Conservation (phyloP, 73 alveolate species). For the Paraurostyla sp. region DNA sequence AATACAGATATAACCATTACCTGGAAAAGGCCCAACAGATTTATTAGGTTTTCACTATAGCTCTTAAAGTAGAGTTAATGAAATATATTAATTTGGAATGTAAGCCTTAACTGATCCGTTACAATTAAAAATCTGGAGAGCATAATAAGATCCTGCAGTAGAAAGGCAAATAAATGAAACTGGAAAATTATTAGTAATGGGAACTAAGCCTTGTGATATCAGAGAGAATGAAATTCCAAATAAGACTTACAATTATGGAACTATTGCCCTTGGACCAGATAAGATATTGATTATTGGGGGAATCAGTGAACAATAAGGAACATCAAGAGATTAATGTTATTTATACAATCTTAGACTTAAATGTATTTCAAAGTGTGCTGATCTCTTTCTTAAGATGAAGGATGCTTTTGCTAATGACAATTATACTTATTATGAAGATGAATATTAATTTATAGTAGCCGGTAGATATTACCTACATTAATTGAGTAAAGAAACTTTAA, state of each 20-base stretch:
- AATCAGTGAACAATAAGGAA: constrained; percentile 34
- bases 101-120: background rate
- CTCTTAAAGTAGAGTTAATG: constrained; percentile 12
- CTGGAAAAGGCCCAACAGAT: constrained; percentile 30
- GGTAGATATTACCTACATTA: constrained; percentile 21
- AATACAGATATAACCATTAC: constrained; percentile 6
- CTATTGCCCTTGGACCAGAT: constrained; percentile 37
- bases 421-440: constrained; percentile 38
- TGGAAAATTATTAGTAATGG: constrained; percentile 14
- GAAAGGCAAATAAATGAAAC: background rate
- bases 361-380: constrained; percentile 23
- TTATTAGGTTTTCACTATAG: constrained; percentile 29
- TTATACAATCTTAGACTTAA: background rate
- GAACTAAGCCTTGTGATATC: background rate
- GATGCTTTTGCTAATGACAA: constrained; percentile 40
- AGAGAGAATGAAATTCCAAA: constrained; percentile 24
- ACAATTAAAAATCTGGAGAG: background rate
- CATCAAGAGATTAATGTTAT: constrained; percentile 53
- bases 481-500: background rate
- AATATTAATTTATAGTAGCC: constrained; percentile 8
- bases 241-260: constrained; percentile 45
- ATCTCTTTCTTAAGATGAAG: constrained; percentile 10
- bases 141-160: background rate
- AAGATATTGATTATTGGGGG: constrained; percentile 23
- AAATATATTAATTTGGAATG: constrained; percentile 19